Evolutionary conservation across 2,329 filamentous ascomycete species (phyloP).

Genomic region (Stenocarpella maydis): DNA sequence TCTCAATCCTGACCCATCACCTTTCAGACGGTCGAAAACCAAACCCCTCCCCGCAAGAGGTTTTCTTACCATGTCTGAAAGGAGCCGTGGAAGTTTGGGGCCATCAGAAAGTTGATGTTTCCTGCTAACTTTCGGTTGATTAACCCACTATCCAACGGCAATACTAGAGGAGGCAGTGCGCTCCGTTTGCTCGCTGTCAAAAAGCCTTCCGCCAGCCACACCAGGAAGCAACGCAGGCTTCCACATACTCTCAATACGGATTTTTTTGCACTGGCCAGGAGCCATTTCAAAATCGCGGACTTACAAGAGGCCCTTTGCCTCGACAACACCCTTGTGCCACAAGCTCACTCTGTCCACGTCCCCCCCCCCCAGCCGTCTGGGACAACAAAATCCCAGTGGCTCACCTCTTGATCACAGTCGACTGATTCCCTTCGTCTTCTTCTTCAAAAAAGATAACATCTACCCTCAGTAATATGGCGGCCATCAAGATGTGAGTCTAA

Average conservation of each 20-base stretch:
- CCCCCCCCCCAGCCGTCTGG: background rate
- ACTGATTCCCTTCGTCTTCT: background rate
- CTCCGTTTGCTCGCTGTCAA: background rate
- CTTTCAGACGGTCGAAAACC: background rate
- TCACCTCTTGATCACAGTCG: background rate
- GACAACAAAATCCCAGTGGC: background rate
- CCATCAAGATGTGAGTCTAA: constrained; percentile 15
- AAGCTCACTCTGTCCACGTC: background rate
- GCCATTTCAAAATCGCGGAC: background rate
- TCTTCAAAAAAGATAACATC: no score
- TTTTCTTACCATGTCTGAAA: background rate
- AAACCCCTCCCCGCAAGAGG: background rate
- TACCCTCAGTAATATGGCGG: background rate
- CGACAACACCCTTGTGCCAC: background rate
- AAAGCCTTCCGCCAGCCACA: background rate
- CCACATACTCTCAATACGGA: background rate
- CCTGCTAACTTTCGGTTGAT: background rate
- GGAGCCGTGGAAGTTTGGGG: background rate
- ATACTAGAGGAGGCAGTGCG: background rate
- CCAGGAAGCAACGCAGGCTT: background rate
- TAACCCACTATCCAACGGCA: background rate
- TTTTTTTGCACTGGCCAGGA: background rate
- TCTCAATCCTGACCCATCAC: background rate
- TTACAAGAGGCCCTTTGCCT: background rate
- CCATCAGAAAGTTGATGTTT: background rate